Percentiles rank a stretch among this genome's conserved stretches.
Evolutionary conservation across 2,329 filamentous ascomycete species (phyloP).

Genomic region (Penicillium sp.): DNA sequence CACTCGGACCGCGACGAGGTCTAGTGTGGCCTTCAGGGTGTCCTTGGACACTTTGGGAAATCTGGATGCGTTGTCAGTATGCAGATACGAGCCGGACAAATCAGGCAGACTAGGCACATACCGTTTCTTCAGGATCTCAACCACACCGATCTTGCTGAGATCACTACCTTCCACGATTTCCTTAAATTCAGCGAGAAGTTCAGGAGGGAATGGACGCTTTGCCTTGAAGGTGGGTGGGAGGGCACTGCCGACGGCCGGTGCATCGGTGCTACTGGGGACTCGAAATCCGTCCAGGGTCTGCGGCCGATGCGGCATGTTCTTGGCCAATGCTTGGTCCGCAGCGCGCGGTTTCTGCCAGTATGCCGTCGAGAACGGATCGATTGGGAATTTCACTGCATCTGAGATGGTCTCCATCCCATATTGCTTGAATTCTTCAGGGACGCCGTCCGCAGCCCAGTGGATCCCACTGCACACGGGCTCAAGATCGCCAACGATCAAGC

Average conservation of each 20-base stretch:
- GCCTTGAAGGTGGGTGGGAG: conserved; percentile 21
- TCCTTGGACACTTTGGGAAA: conserved; percentile 66
- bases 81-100: not conserved
- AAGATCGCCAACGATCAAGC: conserved; percentile 59
- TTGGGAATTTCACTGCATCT: conserved; percentile 51
- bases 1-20: conserved; percentile 57
- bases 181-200: conserved; percentile 63
- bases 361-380: conserved; percentile 75
- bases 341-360: conserved; percentile 61
- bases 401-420: conserved; percentile 71
- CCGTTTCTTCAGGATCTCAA: conserved; percentile 68
- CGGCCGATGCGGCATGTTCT: not conserved
- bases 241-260: conserved; percentile 10
- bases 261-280: conserved; percentile 10
- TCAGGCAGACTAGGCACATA: conserved; percentile 28
- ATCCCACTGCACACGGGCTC: conserved; percentile 73
- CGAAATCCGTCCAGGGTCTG: conserved; percentile 21
- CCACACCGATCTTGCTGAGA: conserved; percentile 66
- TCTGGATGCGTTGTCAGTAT: conserved; percentile 30
- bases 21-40: conserved; percentile 65
- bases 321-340: conserved; percentile 14
- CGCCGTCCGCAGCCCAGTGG: conserved; percentile 64
- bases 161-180: conserved; percentile 62
- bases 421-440: conserved; percentile 48
- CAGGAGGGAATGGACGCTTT: conserved; percentile 49